These are phyloP conservation scores for Typha latifolia DNA, from an alignment of 176 grass and related monocot species.

Conservation along the genomic window DNA sequence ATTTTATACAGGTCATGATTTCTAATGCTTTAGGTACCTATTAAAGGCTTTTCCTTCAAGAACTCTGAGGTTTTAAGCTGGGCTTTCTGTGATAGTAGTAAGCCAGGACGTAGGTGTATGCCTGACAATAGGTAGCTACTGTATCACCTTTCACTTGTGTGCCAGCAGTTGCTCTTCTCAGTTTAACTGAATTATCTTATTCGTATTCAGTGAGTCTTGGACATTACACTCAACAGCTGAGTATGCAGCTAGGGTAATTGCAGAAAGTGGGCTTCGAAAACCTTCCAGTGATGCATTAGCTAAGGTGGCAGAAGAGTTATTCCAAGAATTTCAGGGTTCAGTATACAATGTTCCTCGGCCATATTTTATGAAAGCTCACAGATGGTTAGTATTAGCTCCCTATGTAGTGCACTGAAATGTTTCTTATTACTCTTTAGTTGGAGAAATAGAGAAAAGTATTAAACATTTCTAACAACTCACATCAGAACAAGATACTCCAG, in stretches of 20 bases:
- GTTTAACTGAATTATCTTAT: constrained; percentile 6
- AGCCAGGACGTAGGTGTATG: constrained; percentile 44
- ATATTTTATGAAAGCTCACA: constrained; percentile 84
- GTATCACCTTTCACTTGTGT: background rate
- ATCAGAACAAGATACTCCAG: background rate
- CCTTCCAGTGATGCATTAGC: constrained; percentile 61
- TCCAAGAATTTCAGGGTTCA: constrained; percentile 66
- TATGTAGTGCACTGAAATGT: constrained; percentile 7
- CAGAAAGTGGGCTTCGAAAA: constrained; percentile 50
- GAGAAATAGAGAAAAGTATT: background rate
- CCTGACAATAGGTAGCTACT: constrained; percentile 41
- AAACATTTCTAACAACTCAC: background rate
- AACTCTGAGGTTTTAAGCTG: constrained; percentile 73
- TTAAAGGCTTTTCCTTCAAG: constrained; percentile 83
- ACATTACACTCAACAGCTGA: constrained; percentile 76
- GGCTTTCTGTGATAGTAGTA: constrained; percentile 78
- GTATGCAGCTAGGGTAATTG: constrained; percentile 59
- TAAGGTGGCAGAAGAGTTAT: constrained; percentile 74
- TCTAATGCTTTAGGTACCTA: constrained; percentile 42
- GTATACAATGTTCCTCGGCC: constrained; percentile 57
- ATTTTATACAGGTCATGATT: background rate
- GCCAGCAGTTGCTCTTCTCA: background rate
- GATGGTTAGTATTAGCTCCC: constrained; percentile 56
- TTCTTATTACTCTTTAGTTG: constrained; percentile 6
- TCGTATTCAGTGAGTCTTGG: constrained; percentile 62